phyloP scores from a whole-genome alignment of 2,329 filamentous ascomycete species.

The Phoma sp. region DNA sequence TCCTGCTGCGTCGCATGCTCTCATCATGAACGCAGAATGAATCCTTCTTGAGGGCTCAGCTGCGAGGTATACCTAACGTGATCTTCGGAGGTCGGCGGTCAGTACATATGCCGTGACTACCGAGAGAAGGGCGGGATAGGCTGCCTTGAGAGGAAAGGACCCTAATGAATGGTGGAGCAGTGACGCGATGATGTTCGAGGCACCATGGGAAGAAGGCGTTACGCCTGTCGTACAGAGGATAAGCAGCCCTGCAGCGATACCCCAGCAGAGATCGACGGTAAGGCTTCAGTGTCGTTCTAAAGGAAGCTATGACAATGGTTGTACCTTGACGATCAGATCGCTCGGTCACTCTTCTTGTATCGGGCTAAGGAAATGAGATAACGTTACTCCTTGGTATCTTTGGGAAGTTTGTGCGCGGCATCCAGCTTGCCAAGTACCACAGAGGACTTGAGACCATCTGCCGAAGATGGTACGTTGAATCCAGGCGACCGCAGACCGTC shows the following conservation, averaged over 20 bases:
- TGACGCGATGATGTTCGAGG: background rate
- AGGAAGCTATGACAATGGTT: background rate
- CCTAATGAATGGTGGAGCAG: background rate
- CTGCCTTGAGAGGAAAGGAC: no score
- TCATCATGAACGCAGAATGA: no score
- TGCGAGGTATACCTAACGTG: no score
- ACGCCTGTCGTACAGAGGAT: background rate
- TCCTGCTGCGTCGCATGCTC: no score
- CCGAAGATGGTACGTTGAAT: no score
- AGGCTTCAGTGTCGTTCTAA: background rate
- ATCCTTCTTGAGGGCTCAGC: no score
- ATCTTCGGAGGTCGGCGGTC: no score
- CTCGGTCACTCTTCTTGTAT: background rate
- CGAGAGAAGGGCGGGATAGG: no score
- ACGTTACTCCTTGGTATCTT: background rate
- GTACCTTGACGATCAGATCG: background rate
- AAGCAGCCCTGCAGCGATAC: constrained; percentile 2
- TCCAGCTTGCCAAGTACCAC: background rate
- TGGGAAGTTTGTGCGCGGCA: background rate
- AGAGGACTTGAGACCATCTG: no score
- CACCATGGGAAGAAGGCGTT: background rate
- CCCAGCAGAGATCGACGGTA: constrained; percentile 7
- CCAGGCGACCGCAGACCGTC: no score
- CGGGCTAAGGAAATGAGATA: background rate
- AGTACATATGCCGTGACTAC: no score